phyloP scores from a whole-genome alignment of 2,329 filamentous ascomycete species.

The Aureobasidium sp. region DNA sequence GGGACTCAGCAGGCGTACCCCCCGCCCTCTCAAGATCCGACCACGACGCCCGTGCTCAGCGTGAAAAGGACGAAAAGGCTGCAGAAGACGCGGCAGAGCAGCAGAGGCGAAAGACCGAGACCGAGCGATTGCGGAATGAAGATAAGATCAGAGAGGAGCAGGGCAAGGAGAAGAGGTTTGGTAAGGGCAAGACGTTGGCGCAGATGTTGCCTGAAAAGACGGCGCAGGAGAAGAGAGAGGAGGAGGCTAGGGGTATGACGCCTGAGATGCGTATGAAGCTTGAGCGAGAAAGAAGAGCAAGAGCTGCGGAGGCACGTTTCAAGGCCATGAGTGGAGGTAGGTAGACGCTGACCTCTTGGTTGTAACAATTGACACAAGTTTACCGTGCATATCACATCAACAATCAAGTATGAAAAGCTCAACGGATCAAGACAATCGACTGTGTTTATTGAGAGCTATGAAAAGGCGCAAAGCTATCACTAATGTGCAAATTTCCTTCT shows the following conservation, averaged over 20 bases:
- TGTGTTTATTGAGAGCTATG: background rate
- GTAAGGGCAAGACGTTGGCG: slow-evolving; percentile 47
- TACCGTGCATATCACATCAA: background rate
- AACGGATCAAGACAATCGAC: background rate
- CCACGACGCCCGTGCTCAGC: slow-evolving; percentile 59
- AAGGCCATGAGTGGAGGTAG: slow-evolving; percentile 1
- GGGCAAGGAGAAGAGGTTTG: slow-evolving; percentile 45
- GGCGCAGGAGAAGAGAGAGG: slow-evolving; percentile 71
- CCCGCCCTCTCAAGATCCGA: slow-evolving; percentile 63
- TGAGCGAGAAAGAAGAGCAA: slow-evolving; percentile 81
- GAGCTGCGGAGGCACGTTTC: slow-evolving; percentile 72
- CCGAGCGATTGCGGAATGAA: slow-evolving; percentile 63
- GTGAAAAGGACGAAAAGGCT: slow-evolving; percentile 63
- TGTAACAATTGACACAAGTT: background rate
- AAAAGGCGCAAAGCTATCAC: background rate
- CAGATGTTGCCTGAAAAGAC: slow-evolving; percentile 47
- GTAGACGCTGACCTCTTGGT: background rate
- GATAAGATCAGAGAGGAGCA: slow-evolving; percentile 50
- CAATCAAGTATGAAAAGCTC: background rate
- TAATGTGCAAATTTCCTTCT: background rate
- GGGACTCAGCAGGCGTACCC: slow-evolving; percentile 70
- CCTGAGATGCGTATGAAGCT: slow-evolving; percentile 78
- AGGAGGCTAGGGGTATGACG: slow-evolving; percentile 77
- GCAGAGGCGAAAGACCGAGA: slow-evolving; percentile 64
- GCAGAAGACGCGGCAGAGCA: slow-evolving; percentile 54